These are phyloP conservation scores for Saitozyma podzolica DNA, from an alignment of 768 basidiomycete species.

Conservation along the genomic window DNA sequence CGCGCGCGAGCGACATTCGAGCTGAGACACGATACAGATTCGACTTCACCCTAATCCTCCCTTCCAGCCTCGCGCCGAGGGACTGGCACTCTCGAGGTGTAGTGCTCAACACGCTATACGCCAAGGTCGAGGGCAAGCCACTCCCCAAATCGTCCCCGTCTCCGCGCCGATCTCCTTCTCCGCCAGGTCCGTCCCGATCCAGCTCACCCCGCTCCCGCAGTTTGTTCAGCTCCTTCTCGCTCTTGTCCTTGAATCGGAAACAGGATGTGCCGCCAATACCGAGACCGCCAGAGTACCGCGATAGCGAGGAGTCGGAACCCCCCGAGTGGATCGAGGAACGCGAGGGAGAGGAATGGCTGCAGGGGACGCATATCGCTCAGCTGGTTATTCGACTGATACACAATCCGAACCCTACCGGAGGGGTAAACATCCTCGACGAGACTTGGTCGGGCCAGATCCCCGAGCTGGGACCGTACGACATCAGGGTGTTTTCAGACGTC, in stretches of 20 bases:
- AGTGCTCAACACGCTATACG: slow-evolving; percentile 23
- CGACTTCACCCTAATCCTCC: slow-evolving; percentile 27
- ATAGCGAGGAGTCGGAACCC: not conserved
- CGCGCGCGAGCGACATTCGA: not conserved
- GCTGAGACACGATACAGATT: slow-evolving; percentile 8
- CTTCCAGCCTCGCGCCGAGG: slow-evolving; percentile 26
- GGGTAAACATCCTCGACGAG: slow-evolving; percentile 23
- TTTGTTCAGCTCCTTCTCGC: not conserved
- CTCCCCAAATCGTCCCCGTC: slow-evolving; percentile 4
- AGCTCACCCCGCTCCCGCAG: not conserved
- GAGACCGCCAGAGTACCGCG: slow-evolving; percentile 4
- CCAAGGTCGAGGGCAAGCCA: slow-evolving; percentile 25
- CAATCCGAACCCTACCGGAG: slow-evolving; percentile 16
- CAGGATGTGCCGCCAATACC: not conserved
- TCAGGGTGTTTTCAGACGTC: slow-evolving; percentile 11
- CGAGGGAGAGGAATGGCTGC: slow-evolving; percentile 14
- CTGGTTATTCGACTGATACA: slow-evolving; percentile 12
- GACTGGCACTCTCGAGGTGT: slow-evolving; percentile 25
- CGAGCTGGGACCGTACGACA: slow-evolving; percentile 10
- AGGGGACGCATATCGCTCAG: slow-evolving; percentile 10
- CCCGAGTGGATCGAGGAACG: no score
- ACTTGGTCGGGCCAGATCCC: not conserved
- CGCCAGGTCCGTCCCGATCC: not conserved
- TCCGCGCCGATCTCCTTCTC: not conserved
- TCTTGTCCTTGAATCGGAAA: no score